phyloP scores from a whole-genome alignment of 1,139 yeast species.

The Yamadazyma siamensis region DNA sequence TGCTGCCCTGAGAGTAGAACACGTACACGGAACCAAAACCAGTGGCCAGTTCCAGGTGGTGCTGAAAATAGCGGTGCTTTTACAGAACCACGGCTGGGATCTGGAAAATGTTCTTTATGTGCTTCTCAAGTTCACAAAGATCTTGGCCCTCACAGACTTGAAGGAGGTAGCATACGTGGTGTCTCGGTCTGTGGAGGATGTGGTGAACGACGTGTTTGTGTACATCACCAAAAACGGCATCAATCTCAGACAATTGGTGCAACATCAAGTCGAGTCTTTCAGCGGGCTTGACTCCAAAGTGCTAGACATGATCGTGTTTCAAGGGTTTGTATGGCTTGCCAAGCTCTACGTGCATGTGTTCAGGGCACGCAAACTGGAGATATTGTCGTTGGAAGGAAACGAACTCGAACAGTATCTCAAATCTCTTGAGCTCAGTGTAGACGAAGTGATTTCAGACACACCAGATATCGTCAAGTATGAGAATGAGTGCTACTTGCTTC shows the following conservation, averaged over 20 bases:
- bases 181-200: slow-evolving; percentile 36
- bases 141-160: slow-evolving; percentile 24
- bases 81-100: too few relatives aligned
- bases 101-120: slow-evolving; percentile 32
- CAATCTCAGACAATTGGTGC: slow-evolving; percentile 23
- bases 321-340: slow-evolving; percentile 38
- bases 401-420: slow-evolving; percentile 24
- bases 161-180: slow-evolving; percentile 40
- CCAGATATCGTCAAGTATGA: slow-evolving; percentile 39
- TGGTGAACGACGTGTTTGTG: slow-evolving; percentile 21
- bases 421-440: slow-evolving; percentile 18
- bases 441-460: slow-evolving; percentile 13
- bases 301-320: slow-evolving; percentile 38
- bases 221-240: slow-evolving; percentile 41
- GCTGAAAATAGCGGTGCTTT: too few relatives aligned
- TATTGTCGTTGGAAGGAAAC: slow-evolving; percentile 26
- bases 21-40: slow-evolving; percentile 12
- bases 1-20: slow-evolving; percentile 7
- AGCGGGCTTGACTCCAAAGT: slow-evolving; percentile 13
- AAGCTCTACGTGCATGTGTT: slow-evolving; percentile 28
- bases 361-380: slow-evolving; percentile 11
- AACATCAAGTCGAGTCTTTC: slow-evolving; percentile 17
- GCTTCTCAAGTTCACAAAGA: slow-evolving; percentile 32
- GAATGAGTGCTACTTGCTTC: slow-evolving; percentile 42
- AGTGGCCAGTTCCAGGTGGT: slow-evolving; percentile 4